phyloP scores from a whole-genome alignment of 495 filamentous ascomycete genomes.

The Tetracladium setigerum region DNA sequence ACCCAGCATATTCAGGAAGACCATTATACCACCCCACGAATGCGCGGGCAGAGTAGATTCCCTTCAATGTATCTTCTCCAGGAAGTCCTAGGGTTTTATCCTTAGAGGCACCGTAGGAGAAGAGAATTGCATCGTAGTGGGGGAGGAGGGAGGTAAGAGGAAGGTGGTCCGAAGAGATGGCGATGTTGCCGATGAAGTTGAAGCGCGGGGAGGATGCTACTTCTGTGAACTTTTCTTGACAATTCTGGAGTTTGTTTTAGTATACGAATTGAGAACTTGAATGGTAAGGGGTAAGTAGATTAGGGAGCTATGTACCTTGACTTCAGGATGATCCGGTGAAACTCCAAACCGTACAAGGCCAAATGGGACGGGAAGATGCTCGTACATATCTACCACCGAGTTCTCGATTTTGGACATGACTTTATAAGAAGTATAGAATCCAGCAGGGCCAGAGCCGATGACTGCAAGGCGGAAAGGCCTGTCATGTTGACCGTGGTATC shows the following conservation, averaged over 20 bases:
- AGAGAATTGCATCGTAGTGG: conserved; percentile 88
- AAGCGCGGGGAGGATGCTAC: conserved; percentile 76
- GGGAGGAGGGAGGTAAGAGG: conserved; percentile 60
- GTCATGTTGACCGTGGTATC: conserved; percentile 26
- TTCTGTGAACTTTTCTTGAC: conserved; percentile 85
- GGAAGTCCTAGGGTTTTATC: conserved; percentile 73
- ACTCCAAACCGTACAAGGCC: conserved; percentile 90
- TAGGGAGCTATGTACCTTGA: conserved; percentile 59
- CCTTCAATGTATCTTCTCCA: conserved; percentile 62
- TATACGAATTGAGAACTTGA: neutral
- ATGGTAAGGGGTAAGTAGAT: neutral
- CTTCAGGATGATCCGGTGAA: conserved; percentile 94
- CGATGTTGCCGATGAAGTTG: conserved; percentile 85
- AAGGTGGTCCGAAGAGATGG: conserved; percentile 58
- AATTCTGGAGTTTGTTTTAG: conserved; percentile 56
- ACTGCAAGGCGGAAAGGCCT: conserved; percentile 72
- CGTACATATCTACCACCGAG: conserved; percentile 89
- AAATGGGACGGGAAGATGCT: conserved; percentile 85
- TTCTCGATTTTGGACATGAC: conserved; percentile 65
- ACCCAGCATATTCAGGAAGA: conserved; percentile 68
- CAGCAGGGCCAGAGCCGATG: conserved; percentile 90
- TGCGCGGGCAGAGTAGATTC: conserved; percentile 81
- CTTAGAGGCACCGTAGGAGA: conserved; percentile 84
- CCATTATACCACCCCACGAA: conserved; percentile 99
- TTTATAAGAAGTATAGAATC: conserved; percentile 88